phyloP scores from a whole-genome alignment of 1,139 yeast genomes.

The Hanseniaspora uvarum region DNA sequence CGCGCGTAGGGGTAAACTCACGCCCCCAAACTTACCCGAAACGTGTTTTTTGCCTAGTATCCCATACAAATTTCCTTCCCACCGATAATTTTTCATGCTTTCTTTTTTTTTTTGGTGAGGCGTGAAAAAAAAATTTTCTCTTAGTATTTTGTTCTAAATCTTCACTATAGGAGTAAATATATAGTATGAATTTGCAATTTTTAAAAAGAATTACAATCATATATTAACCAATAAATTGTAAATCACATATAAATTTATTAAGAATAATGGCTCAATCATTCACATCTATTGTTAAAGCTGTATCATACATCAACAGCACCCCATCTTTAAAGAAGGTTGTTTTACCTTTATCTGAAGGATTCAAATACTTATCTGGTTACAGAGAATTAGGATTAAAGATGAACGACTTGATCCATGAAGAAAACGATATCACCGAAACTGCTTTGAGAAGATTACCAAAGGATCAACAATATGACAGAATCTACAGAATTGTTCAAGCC shows the following conservation, averaged over 20 bases:
- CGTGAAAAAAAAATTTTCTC: too few species aligned
- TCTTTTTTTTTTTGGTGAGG: not conserved
- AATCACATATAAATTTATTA: not conserved
- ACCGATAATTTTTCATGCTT: too few species aligned
- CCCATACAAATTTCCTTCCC: too few species aligned
- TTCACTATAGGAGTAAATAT: too few species aligned
- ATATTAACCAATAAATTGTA: slow-evolving; percentile 4
- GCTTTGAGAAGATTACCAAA: slow-evolving; percentile 83
- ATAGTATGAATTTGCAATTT: too few species aligned
- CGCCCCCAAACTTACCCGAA: not conserved
- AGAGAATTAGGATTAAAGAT: slow-evolving; percentile 83
- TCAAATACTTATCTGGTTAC: slow-evolving; percentile 72
- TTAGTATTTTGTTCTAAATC: too few species aligned
- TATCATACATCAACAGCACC: slow-evolving; percentile 71
- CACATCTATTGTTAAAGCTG: slow-evolving; percentile 71
- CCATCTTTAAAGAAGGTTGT: slow-evolving; percentile 67
- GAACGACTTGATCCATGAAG: slow-evolving; percentile 82
- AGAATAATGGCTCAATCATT: slow-evolving; percentile 39
- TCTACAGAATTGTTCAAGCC: slow-evolving; percentile 83
- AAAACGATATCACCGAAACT: slow-evolving; percentile 73
- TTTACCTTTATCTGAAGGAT: slow-evolving; percentile 69
- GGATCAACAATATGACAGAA: slow-evolving; percentile 77
- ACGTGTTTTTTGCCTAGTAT: not conserved
- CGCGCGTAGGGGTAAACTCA: too few species aligned
- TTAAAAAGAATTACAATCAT: too few species aligned